Base-by-base conservation (phyloP, 176 grass and related monocot species). In the Musa itinerans region DNA sequence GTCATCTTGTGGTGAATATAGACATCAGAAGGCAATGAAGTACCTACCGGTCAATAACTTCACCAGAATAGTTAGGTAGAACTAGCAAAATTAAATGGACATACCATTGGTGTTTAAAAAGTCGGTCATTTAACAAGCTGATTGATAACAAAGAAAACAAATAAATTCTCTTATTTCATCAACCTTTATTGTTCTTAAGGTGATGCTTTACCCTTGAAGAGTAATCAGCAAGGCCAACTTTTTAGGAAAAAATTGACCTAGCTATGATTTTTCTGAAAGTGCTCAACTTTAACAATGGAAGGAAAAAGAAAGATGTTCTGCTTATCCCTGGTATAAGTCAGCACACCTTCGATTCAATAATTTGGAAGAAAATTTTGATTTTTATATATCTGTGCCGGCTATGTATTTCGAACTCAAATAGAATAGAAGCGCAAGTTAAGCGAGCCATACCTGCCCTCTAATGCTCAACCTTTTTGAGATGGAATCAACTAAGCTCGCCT, bases 391-490 rank as follows among this genome's bases (percentile, higher is more conserved):
- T 21, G 13, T 11, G 27, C 16, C 15, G 21, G 10, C 11, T 17
- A 48, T n/a, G 17, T 20, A 64, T 51, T 77, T 12, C 17, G 24
- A 82, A 20, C 23, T 49, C 52, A 53, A 67, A 21, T 54, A 57
- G 43, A 54, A 68, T 43, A 26, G 15, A 61, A 26, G 12, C 21
- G 25, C n/a, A 55, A 34, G 72, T 21, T 19, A 69, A 50, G 81
- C 74, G 65, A 53, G 0, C 51, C 34, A 81, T 89, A 98, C 94
- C 90, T 80, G 71, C 62, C 94, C 94, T 9, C 88, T 84, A 69
- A 87, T 74, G 85, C 72, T 86, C 61, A 98, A 71, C 52, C 86
- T 98, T 25, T 91, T 89, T 57, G 86, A 72, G 68, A 97, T 97
- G 49, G 88, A 89, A 91, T 98, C 78, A 10, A 89, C 86, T 50